Base-by-base conservation (phyloP, 1,284 basidiomycete genomes). In the Melampsora abietis-canadensis region DNA sequence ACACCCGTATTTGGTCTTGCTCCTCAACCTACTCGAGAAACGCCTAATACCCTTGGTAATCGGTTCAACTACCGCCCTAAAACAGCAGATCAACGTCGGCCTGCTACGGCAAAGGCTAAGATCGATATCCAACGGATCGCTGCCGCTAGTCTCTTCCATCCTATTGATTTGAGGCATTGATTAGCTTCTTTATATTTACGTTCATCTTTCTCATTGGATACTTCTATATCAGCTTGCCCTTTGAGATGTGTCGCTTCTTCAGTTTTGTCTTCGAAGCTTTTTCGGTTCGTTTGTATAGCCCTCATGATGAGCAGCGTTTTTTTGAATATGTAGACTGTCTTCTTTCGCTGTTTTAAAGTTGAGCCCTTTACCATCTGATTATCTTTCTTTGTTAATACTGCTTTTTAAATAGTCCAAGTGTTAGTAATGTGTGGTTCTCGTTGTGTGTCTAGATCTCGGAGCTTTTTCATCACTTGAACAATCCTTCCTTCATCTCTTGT, bases 81-180 rank as follows among this genome's bases (percentile, higher is more conserved):
- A 68, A 75, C 73, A 21, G 57, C 73, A 21, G 66, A 75, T 54
- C 64, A 67, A 47, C 73, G 73, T 27, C 65, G 73, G 21, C 73
- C 73, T 19, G 27, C n/a, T 24, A 75, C 73, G 6, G 40, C 73
- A 19, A 68, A 75, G 37, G 60, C 73, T 21, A 62, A 66, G 34
- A 48, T 74, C 21, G 70, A 74, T n/a, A 40, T 74, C 21, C 70
- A 64, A 14, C 70, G 70, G 8, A 74, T 74, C 34, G 70, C 70
- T 6, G 70, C 70, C 27, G 70, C 70, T 44, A 74, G 70, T 46
- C 65, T 74, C 57, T 74, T 59, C 44, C 57, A 48, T 21, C 70
- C 70, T 27, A 14, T 54, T 54, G 51, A 54, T 54, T n/a, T 27
- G 51, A 54, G 51, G 27, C 27, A 54, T 54, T 54, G 51, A 54